Base-by-base conservation (phyloP, 352 stramenopile genomes). In the Pythium rhizo-oryzae region DNA sequence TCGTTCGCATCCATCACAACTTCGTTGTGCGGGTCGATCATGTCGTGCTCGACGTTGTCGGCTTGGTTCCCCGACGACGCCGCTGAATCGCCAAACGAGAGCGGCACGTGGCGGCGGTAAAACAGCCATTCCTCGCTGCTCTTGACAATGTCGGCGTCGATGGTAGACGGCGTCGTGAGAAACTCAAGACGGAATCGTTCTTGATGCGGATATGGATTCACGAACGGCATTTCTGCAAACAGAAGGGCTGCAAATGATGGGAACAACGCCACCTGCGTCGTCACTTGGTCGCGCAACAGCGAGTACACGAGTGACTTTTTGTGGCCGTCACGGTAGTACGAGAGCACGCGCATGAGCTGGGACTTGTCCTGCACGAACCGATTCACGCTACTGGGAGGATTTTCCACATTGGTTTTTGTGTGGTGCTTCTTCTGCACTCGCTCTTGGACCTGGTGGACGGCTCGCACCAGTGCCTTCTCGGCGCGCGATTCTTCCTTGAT, bases 291-390 rank as follows among this genome's bases (percentile, higher is more conserved):
- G 15, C 88, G 84, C 25, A 98, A 76, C 25, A 98, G 75, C n/a
- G 80, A 80, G 55, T 96, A 91, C 57, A 98, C 87, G 44, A 98
- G 82, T n/a, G 87, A 83, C 57, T 97, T 96, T 72, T 98, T 98
- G 62, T 98, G 88, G 8, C 93, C 92, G 60, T 98, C 94, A 57
- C 94, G 88, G 75, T 98, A 98, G 75, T 96, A 95, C 19, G 90
- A 83, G 15, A 98, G 78, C 37, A 98, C 79, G 35, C 91, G 87
- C 47, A 98, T 70, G 35, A 96, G 75, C 57, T 98, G 89, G 6
- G 80, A 83, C 75, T 96, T 95, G 59, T 93, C 79, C 19, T 92
- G 76, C 0, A 77, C 72, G 51, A 93, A 95, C 62, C 39, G 67
- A 44, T n/a, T 59, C 39, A 71, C 57, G 21, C 28, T 71, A 51